Evolutionary conservation across 768 basidiomycete genomes (phyloP), one percentile per base, ranked within the genome.

Genomic region (Rhizopogon vulgaris): DNA sequence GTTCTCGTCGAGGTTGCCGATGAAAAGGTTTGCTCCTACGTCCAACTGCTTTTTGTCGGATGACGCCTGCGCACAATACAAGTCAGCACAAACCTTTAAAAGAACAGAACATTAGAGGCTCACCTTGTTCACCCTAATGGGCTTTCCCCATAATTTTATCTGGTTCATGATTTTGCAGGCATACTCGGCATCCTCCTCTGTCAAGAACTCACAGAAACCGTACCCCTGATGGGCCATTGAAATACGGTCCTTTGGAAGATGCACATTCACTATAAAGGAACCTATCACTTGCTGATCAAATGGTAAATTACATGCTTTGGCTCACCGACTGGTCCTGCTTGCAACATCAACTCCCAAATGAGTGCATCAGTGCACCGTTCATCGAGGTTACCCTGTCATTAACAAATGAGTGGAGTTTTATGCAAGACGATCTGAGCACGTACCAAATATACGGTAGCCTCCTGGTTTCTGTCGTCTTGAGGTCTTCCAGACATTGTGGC

Each of bases 131-230:
- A 99, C 95, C 58, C 96, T 80, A 53, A 99, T 96, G 30, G 96
- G 96, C 67, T 98, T 98, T 24, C 96, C 96, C 83, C 90, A 99
- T 49, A 99, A 71, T 71, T 99, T 99, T 67, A 99, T 98, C 78
- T 97, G 95, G 68, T 99, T 99, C 95, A 98, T 97, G 61, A 98
- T 97, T 78, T 97, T 96, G 80, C 95, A 97, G 52, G 94, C 95
- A 70, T 99, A 99, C 71, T 99, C 96, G 56, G 96, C 94, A 73
- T 98, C 96, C 69, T 96, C 94, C 74, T 98, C 94, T 37, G 94
- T 94, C 71, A 95, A 75, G 70, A 99, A 98, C 77, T 99, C 96
- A 80, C 95, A 97, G 74, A 99, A 99, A 38, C 96, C 96, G 72
- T 97, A 99, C 42, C 96, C 96, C 72, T 99, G 96, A 67, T 98